phyloP scores from a whole-genome alignment of 192 early-diverging fungal species.

The Podila epicladia region DNA sequence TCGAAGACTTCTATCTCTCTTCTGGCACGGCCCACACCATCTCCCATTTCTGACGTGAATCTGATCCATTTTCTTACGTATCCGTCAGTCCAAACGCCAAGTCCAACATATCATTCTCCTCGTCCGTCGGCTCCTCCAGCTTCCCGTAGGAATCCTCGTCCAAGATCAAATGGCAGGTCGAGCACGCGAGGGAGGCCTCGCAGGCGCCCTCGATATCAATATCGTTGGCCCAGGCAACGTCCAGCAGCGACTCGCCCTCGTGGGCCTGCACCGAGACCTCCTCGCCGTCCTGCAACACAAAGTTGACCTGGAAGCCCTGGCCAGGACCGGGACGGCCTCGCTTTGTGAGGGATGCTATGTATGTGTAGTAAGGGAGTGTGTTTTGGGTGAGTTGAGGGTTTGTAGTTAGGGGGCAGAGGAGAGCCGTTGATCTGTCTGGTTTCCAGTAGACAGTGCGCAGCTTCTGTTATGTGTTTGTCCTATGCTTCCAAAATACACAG shows the following conservation, averaged over 20 bases:
- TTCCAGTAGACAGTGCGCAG: no score
- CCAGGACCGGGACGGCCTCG: constrained; percentile 37
- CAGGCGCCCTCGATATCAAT: constrained; percentile 97
- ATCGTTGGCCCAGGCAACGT: constrained; percentile 91
- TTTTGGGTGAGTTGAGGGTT: neutral
- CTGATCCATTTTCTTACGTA: constrained; percentile 66
- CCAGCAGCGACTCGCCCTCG: constrained; percentile 89
- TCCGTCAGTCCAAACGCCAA: constrained; percentile 96
- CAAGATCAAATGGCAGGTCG: constrained; percentile 94
- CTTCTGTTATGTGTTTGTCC: no score
- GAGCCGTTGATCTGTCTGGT: neutral
- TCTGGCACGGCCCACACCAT: no score
- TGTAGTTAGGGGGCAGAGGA: neutral
- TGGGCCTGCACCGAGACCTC: constrained; percentile 78
- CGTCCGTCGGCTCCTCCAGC: constrained; percentile 93
- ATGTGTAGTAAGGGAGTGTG: neutral
- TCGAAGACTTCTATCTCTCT: neutral
- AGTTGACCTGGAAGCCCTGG: constrained; percentile 68
- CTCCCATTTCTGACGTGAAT: no score
- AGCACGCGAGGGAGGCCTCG: constrained; percentile 94
- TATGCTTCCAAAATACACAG: no score
- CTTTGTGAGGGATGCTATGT: constrained; percentile 27
- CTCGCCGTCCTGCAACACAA: constrained; percentile 88
- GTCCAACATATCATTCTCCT: constrained; percentile 99
- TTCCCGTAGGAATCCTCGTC: constrained; percentile 81